Evolutionary conservation across 169 alveolate genomes (phyloP), one percentile per base, ranked within the genome.

Genomic region (Cryptosporidium tyzzeri): DNA sequence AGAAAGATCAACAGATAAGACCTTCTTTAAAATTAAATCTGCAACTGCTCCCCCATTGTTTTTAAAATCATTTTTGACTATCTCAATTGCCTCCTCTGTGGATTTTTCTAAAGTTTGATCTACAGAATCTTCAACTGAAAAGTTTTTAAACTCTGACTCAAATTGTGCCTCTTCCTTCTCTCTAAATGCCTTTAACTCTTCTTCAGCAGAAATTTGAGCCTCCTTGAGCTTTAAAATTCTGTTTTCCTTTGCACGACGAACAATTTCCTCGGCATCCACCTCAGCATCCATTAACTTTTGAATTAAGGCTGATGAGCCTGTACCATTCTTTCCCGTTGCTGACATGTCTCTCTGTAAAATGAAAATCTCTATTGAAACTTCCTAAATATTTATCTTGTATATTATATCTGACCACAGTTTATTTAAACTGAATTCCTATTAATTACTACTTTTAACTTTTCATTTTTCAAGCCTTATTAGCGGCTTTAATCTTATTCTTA

Each of bases 191-290:
- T 44, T 80, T 29, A 80, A 37, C 53, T 80, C 89, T 26, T 80
- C 89, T 44, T 80, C 89, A 5, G 89, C 89, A 14, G 89, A 80
- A 44, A 80, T 80, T 29, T 80, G 89, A 59, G 89, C 89, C 35
- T 80, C 89, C 45, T 80, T 80, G 21, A 80, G 53, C 75, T 80
- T 80, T 29, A 45, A 51, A 21, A 80, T 58, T 31, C 89, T 59
- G 26, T 62, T 80, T 45, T 80, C 89, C 33, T 80, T 80, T 35
- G 89, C 89, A 31, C 89, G 89, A 80, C 89, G 89, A 23, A 80
- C 89, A 14, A 80, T 65, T n/a, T 80, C 89, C 18, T 80, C 89
- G 1, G 89, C 89, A 80, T 62, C 74, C 7, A 65, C 80, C 31
- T 80, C 89, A 18, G 89, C 89, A 44, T 59, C 75, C 73, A 80